Percentiles rank a stretch among this genome's conserved stretches.
Conservation (phyloP, 805 yeast species). For the Sugiyamaella boreocaroliniensis region DNA sequence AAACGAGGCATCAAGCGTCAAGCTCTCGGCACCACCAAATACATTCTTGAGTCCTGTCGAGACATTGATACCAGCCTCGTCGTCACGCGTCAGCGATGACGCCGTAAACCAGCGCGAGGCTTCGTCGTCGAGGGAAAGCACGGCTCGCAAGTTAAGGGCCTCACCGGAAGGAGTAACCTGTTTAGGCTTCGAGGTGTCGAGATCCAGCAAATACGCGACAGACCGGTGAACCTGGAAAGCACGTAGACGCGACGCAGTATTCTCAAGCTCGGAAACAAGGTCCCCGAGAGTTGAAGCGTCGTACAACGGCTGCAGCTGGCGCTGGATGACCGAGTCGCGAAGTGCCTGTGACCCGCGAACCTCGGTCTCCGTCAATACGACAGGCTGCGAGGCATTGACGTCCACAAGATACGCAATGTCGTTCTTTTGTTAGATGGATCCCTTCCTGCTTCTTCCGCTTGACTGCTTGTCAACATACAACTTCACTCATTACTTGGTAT, state of each 20-base stretch:
- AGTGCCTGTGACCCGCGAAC: conserved; percentile 22
- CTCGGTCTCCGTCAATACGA: conserved; percentile 25
- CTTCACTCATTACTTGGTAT: conserved; percentile 2
- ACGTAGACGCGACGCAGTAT: conserved; percentile 15
- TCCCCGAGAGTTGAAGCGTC: conserved; percentile 20
- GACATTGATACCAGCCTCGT: conserved; percentile 11
- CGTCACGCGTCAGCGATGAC: conserved; percentile 12
- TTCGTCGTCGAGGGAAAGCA: conserved; percentile 9
- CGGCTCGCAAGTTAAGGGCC: conserved; percentile 13
- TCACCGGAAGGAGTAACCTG: neutral
- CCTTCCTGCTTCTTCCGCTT: neutral
- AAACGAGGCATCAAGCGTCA: conserved; percentile 41
- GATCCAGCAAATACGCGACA: conserved; percentile 9
- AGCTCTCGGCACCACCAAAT: conserved; percentile 54
- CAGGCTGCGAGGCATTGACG: conserved; percentile 25
- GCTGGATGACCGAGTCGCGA: conserved; percentile 23
- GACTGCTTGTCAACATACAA: neutral
- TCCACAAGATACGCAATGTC: conserved; percentile 13
- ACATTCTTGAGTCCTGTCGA: conserved; percentile 52
- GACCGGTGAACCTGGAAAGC: conserved; percentile 10
- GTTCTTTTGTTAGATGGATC: neutral
- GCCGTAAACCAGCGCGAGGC: conserved; percentile 2
- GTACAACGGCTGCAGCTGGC: conserved; percentile 25
- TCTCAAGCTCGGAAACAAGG: conserved; percentile 20
- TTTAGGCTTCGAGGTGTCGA: conserved; percentile 3